Base-by-base conservation (phyloP, 768 basidiomycete genomes). In the Boletus vermiculosoides region DNA sequence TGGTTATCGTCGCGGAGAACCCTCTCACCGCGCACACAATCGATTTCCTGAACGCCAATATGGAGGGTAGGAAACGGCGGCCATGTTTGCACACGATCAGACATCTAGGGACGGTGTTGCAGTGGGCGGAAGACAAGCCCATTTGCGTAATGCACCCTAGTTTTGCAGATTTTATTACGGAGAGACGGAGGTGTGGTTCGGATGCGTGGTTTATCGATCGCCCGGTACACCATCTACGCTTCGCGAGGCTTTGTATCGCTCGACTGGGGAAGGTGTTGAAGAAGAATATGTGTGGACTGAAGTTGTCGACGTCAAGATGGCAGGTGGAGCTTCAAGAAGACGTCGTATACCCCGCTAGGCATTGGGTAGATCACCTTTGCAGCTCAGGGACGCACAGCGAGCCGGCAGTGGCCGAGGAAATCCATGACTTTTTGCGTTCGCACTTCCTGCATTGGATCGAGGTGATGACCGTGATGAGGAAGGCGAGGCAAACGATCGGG, bases 391-490 rank as follows among this genome's bases (percentile, higher is more conserved):
- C 5, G 18, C 15, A 25, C 22, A 31, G 25, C 15, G 63, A 61
- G 11, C 55, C 20, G 22, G 47, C 9, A 7, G n/a, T 66, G 31
- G 51, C 10, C 15, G 58, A 60, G 2, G 66, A 61, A 13, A 53
- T 74, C 2, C 7, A 60, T 2, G 11, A 1, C 31, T 71, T 72
- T 54, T 50, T 72, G 50, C 45, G 41, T 9, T 47, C 40, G 25
- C 67, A 73, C 39, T 66, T 74, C 4, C 48, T 73, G 11, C 71
- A 74, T 50, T 73, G 72, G 72, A 64, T 74, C 42, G 73, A 73
- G 45, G 61, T 55, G 28, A 72, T 73, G 72, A 52, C 65, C n/a
- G 23, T 66, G 42, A 58, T 74, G 54, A 66, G 39, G 52, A 71
- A 58, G 46, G 64, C 71, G 31, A 71, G 71, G 49, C 70, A 70